Evolutionary conservation across 2,329 filamentous ascomycete species (phyloP).

Genomic region (Cryphonectria naterciae): DNA sequence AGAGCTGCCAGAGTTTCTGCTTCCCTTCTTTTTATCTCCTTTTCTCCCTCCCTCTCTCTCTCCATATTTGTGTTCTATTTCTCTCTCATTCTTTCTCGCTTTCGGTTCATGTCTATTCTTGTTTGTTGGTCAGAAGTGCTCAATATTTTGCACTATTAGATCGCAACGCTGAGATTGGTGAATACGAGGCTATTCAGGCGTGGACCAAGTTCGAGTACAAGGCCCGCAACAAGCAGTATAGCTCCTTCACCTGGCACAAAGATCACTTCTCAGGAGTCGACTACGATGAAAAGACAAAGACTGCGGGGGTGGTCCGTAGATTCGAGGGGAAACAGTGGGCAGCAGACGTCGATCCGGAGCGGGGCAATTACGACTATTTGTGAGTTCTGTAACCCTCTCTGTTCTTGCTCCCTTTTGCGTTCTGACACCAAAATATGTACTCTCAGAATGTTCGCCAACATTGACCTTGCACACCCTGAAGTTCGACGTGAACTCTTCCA

Average conservation of each 20-base stretch:
- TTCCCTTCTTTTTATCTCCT: too few species aligned
- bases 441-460: conserved; percentile 40
- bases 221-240: conserved; percentile 63
- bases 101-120: neutral
- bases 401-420: neutral
- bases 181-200: conserved; percentile 64
- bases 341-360: conserved; percentile 54
- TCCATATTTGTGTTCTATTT: too few species aligned
- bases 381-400: conserved; percentile 22
- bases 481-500: conserved; percentile 37
- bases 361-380: conserved; percentile 61
- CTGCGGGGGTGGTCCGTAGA: conserved; percentile 66
- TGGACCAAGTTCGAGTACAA: conserved; percentile 71
- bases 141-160: conserved; percentile 41
- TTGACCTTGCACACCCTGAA: conserved; percentile 39
- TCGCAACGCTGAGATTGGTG: conserved; percentile 56
- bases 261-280: conserved; percentile 71
- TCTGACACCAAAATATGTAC: neutral
- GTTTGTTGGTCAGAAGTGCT: conserved; percentile 19
- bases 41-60: too few species aligned
- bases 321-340: conserved; percentile 68
- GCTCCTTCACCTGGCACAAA: conserved; percentile 65
- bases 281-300: conserved; percentile 56
- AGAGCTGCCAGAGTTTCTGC: neutral
- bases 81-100: neutral